Evolutionary conservation across 2,329 filamentous ascomycete species (phyloP), one percentile per base, ranked within the genome.

Genomic region (Penicillium sclerotiorum): DNA sequence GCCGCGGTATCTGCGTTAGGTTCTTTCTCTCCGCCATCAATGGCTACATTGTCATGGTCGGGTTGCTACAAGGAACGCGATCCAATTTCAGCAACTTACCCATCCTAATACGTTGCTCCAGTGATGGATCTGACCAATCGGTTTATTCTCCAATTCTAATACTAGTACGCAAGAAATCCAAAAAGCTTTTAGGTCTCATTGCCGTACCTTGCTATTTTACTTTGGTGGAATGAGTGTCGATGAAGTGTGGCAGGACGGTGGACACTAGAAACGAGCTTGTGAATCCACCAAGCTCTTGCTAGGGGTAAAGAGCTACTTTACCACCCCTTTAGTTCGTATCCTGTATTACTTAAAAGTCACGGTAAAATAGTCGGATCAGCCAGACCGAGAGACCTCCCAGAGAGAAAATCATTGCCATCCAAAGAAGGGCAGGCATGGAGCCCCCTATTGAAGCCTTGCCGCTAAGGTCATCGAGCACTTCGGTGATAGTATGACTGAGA

Each of bases 391-490:
- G 38, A 9, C 45, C 41, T 9, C 18, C 37, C 11, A 52, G 11
- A 21, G 50, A 49, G 18, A 46, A 49, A 13, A 30, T n/a, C 8
- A 46, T 32, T 11, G 50, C 50, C 20, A 52, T 13, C 50, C 50
- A 52, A 12, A 43, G 28, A 22, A 25, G 17, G 4, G 45, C 28
- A n/a, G 49, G 22, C 22, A 37, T 45, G 15, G 15, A 20, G 12
- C 36, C 27, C 13, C 50, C 45, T 25, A 52, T 12, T 4, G 27
- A 28, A 18, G 49, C 49, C 15, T 27, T 17, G 23, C 20, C 39
- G 11, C 44, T 38, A 3, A 51, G 25, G 22, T 22, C 22, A 13
- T 38, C 21, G 7, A 51, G 39, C 9, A 47, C 23, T 12, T n/a
- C 27, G 17, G 43, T 41, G 15, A 51, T 38, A 23, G 27, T 33